Evolutionary conservation across 345 rosid genomes (phyloP), one percentile per base, ranked within the genome.

Genomic region (Crucihimalaya himalaica): DNA sequence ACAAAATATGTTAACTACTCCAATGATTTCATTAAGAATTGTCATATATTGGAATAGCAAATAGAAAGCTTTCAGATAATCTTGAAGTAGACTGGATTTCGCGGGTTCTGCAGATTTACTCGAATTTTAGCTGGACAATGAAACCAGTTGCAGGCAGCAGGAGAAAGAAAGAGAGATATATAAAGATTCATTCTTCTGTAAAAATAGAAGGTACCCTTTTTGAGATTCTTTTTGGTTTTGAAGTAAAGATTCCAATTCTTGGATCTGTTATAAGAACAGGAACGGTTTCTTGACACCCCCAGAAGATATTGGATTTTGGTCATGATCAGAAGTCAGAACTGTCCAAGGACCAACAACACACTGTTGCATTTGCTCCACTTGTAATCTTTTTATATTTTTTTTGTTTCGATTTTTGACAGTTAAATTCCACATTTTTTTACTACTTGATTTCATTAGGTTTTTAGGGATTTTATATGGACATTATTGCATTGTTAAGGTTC

Each of bases 1-100:
- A 87, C 92, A 68, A 96, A 90, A 78, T 84, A 88, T 70, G 89
- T 94, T 55, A 88, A 91, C 79, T 90, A 94, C 79, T 86, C 97
- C 76, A 89, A 82, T 79, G 98, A 94, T 73, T 94, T 94, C 79
- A 66, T 94, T 18, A 89, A 84, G 80, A 87, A 80, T 81, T 96
- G 99, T 86, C 97, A 96, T 80, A 90, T 96, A 68, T 73, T 96
- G 87, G 97, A 85, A 72, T 84, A 88, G 60, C 52, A 35, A 54
- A 51, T 14, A 27, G 72, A 47, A 66, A 58, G 68, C 50, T 51
- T 60, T 9, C 27, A 4, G 60, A 37, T 46, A 32, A 19, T 20
- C 37, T 46, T 34, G 73, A 66, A 78, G 78, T 21, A 25, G 72
- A n/a, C 15, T 64, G 56, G 62, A 64, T 63, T 8, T 53, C 0